phyloP scores from a whole-genome alignment of 495 filamentous ascomycete genomes.

The Penicillium simplicissimum region DNA sequence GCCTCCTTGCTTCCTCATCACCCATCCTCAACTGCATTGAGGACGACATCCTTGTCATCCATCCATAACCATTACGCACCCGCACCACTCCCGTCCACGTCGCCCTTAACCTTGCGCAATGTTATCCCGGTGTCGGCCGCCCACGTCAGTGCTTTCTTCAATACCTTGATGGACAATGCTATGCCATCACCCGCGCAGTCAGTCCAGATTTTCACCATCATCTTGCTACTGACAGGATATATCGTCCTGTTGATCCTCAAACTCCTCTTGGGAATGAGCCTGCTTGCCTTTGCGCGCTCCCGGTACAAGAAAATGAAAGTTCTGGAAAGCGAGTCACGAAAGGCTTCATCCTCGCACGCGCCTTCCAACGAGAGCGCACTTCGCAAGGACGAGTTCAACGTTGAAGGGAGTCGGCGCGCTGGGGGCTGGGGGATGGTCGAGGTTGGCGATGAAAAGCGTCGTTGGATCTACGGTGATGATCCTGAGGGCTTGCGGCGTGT shows the following conservation, averaged over 20 bases:
- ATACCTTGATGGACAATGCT: slow-evolving; percentile 42
- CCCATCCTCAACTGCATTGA: slow-evolving; percentile 67
- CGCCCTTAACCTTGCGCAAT: slow-evolving; percentile 40
- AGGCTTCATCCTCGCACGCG: slow-evolving; percentile 9
- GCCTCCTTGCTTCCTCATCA: slow-evolving; percentile 77
- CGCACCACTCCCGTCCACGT: slow-evolving; percentile 29
- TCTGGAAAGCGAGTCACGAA: slow-evolving; percentile 54
- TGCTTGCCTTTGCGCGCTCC: slow-evolving; percentile 71
- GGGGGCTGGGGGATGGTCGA: slow-evolving; percentile 85
- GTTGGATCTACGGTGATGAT: slow-evolving; percentile 87
- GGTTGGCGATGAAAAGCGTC: slow-evolving; percentile 81
- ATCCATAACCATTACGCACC: slow-evolving; percentile 54
- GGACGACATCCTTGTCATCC: slow-evolving; percentile 62
- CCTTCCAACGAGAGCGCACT: slow-evolving; percentile 5
- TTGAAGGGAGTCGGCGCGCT: slow-evolving; percentile 69
- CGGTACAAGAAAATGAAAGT: slow-evolving; percentile 80
- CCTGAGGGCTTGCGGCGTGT: slow-evolving; percentile 64
- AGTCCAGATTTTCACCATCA: slow-evolving; percentile 59
- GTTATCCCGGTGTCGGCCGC: slow-evolving; percentile 39
- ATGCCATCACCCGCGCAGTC: slow-evolving; percentile 49
- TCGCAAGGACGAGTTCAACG: slow-evolving; percentile 51
- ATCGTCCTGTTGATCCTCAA: slow-evolving; percentile 77
- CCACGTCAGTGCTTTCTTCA: slow-evolving; percentile 40
- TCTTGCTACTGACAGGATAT: slow-evolving; percentile 76
- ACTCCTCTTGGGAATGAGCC: slow-evolving; percentile 77